Conservation (phyloP, 2,329 filamentous ascomycete species). For the Trichoderma koningii region DNA sequence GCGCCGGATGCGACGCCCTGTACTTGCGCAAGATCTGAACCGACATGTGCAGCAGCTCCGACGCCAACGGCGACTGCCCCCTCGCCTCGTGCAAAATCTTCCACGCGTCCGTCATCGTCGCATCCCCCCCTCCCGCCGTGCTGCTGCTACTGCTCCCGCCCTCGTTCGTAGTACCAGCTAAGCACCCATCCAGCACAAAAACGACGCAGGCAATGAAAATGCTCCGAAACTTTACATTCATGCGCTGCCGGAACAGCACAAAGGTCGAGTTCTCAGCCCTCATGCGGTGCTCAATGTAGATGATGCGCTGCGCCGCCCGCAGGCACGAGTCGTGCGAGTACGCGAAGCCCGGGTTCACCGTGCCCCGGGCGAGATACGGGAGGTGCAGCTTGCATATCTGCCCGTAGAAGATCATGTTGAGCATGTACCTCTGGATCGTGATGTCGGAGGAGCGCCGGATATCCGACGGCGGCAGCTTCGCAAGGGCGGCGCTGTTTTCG, state of each 20-base stretch:
- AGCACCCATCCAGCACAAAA: constrained; percentile 40
- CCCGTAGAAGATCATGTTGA: constrained; percentile 40
- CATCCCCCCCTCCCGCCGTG: constrained; percentile 26
- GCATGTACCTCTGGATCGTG: constrained; percentile 38
- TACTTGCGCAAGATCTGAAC: constrained; percentile 40
- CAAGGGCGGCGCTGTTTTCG: constrained; percentile 28
- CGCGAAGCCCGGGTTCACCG: constrained; percentile 39
- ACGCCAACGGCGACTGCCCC: constrained; percentile 35
- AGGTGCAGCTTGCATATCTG: constrained; percentile 43
- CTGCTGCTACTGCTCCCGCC: constrained; percentile 22
- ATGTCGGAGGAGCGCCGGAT: constrained; percentile 32
- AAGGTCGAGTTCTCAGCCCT: constrained; percentile 35
- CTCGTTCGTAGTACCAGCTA: constrained; percentile 28
- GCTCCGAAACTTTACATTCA: constrained; percentile 39
- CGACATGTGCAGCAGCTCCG: constrained; percentile 38
- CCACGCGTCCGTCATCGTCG: constrained; percentile 39
- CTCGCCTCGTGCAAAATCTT: constrained; percentile 39
- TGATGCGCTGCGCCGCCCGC: constrained; percentile 38
- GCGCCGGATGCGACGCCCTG: constrained; percentile 33
- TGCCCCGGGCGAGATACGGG: constrained; percentile 40
- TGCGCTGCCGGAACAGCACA: constrained; percentile 35
- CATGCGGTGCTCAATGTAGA: constrained; percentile 37
- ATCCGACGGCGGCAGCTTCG: constrained; percentile 32
- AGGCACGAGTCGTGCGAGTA: constrained; percentile 40
- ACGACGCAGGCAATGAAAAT: constrained; percentile 41